phyloP scores from a whole-genome alignment of 2,329 filamentous ascomycete genomes.

The Acephala macrosclerotiorum region DNA sequence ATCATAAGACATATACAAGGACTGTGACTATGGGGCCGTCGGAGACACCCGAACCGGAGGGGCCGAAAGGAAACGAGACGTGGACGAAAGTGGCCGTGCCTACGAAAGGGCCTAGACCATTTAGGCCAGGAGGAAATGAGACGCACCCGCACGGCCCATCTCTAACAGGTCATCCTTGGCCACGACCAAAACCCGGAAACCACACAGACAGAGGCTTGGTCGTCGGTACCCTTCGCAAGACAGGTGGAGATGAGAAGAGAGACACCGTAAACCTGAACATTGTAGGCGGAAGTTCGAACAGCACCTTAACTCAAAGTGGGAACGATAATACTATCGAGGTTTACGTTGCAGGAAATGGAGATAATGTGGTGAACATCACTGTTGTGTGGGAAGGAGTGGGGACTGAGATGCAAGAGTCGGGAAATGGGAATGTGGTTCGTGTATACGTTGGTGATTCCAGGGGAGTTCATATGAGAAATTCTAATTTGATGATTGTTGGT shows the following conservation, averaged over 20 bases:
- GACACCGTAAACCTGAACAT: slow-evolving; percentile 14
- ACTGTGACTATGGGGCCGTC: background rate
- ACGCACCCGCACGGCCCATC: background rate
- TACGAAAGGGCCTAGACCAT: background rate
- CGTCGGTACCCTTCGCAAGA: background rate
- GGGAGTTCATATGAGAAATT: background rate
- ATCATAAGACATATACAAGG: background rate
- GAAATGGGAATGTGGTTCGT: background rate
- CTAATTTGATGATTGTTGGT: background rate
- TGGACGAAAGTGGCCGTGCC: background rate
- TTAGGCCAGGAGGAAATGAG: background rate
- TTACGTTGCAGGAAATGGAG: slow-evolving; percentile 13
- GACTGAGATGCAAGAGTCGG: slow-evolving; percentile 2
- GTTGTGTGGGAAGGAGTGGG: slow-evolving; percentile 8
- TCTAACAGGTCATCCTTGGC: background rate
- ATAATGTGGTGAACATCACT: slow-evolving; percentile 12
- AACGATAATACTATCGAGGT: slow-evolving; percentile 12
- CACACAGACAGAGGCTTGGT: background rate
- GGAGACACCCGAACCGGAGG: background rate
- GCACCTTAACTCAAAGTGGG: slow-evolving; percentile 3
- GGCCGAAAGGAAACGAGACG: background rate
- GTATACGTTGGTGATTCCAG: slow-evolving; percentile 5
- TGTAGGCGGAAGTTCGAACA: background rate
- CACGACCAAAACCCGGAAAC: background rate
- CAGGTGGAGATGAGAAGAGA: background rate